Percentiles rank a stretch among this genome's conserved stretches.
These are phyloP conservation scores for Saksenaea oblongispora DNA, from an alignment of 371 early-diverging fungal genomes.

Conservation along the genomic window DNA sequence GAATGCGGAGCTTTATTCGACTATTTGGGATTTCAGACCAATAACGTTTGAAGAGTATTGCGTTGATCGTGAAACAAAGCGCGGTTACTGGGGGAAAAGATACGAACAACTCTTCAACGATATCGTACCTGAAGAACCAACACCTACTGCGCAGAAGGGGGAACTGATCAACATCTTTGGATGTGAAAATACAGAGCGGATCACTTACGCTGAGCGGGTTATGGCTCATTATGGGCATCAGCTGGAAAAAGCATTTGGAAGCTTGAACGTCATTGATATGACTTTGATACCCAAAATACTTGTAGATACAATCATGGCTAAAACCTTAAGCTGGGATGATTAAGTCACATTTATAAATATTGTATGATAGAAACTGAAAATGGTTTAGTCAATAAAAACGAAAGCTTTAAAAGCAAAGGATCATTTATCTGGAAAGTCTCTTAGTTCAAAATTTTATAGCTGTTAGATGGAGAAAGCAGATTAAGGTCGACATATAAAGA, in stretches of 20 bases:
- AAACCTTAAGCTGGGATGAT: slow-evolving; percentile 6
- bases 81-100: background rate
- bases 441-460: no score
- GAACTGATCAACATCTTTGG: background rate
- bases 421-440: no score
- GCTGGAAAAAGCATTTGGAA: slow-evolving; percentile 12
- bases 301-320: slow-evolving; percentile 5
- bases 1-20: background rate
- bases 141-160: background rate
- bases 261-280: slow-evolving; percentile 12
- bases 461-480: no score
- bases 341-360: background rate
- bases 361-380: no score
- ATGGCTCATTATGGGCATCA: slow-evolving; percentile 15
- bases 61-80: background rate
- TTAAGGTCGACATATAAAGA: no score
- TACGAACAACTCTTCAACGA: background rate
- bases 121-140: background rate
- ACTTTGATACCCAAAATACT: slow-evolving; percentile 14
- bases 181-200: background rate
- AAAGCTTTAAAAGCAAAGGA: no score
- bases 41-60: slow-evolving; percentile 7
- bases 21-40: background rate
- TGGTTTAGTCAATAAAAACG: no score
- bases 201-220: slow-evolving; percentile 7